phyloP scores from a whole-genome alignment of 177 flowering plant species.

The Vitis hybrid region DNA sequence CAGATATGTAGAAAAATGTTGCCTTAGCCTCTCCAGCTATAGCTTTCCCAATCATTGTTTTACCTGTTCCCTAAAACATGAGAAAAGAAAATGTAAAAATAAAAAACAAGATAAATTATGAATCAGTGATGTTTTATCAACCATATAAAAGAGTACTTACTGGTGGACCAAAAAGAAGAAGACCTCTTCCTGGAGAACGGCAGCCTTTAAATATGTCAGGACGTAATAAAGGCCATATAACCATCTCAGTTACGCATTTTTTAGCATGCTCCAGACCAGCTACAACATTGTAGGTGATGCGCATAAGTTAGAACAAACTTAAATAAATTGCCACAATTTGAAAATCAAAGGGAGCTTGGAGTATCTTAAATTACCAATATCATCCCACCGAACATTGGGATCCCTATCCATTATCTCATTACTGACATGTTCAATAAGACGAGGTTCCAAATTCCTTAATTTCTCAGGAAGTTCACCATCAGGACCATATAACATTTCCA shows the following conservation, averaged over 20 bases:
- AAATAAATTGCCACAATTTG: constrained; percentile 1
- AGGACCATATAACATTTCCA: constrained; percentile 92
- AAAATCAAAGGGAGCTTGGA: constrained; percentile 6
- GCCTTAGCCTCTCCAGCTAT: constrained; percentile 99
- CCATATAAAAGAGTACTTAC: constrained; percentile 41
- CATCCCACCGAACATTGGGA: constrained; percentile 98
- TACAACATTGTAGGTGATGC: constrained; percentile 24
- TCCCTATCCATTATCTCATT: constrained; percentile 98
- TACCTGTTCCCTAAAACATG: constrained; percentile 87
- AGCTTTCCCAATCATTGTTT: constrained; percentile 99
- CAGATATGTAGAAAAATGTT: constrained; percentile 98
- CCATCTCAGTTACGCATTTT: constrained; percentile 99
- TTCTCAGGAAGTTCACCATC: constrained; percentile 99
- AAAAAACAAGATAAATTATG: background rate
- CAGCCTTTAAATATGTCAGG: constrained; percentile 98
- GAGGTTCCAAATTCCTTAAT: constrained; percentile 93
- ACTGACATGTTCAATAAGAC: constrained; percentile 94
- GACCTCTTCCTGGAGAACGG: constrained; percentile 98
- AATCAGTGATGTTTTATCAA: background rate
- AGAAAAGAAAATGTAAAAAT: background rate
- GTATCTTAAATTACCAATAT: constrained; percentile 68
- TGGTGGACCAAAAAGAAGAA: constrained; percentile 99
- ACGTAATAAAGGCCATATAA: constrained; percentile 96
- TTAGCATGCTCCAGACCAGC: constrained; percentile 99
- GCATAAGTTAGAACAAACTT: constrained; percentile 9